These are phyloP conservation scores for Biancaea sappan DNA, from an alignment of 306 rosid species.

Conservation along the genomic window DNA sequence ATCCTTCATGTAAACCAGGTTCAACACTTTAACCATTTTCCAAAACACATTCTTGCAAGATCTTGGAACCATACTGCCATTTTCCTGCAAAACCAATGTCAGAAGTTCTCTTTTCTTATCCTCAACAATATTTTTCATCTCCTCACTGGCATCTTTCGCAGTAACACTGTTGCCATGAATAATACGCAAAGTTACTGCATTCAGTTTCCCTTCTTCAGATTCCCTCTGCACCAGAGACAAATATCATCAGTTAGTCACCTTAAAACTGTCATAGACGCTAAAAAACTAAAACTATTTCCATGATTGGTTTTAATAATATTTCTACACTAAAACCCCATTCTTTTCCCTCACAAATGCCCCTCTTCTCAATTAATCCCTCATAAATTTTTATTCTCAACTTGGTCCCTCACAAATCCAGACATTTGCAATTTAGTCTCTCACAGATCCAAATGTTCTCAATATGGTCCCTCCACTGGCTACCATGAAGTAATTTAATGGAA, in stretches of 20 bases:
- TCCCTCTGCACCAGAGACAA: slow-evolving; percentile 63
- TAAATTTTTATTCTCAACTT: no score
- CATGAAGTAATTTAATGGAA: no score
- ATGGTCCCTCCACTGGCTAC: no score
- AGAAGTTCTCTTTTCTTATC: slow-evolving; percentile 63
- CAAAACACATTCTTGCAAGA: slow-evolving; percentile 86
- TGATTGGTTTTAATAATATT: no score
- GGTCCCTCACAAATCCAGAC: no score
- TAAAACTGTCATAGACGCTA: neutral
- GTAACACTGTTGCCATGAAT: slow-evolving; percentile 40
- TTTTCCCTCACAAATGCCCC: no score
- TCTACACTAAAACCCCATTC: no score
- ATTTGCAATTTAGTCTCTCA: no score
- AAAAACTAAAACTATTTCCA: no score
- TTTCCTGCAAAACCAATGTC: slow-evolving; percentile 62
- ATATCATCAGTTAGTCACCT: slow-evolving; percentile 12
- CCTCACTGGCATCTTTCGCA: slow-evolving; percentile 49
- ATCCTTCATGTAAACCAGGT: slow-evolving; percentile 68
- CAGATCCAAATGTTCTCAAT: no score
- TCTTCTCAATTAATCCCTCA: no score
- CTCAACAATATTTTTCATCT: slow-evolving; percentile 41
- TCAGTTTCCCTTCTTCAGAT: slow-evolving; percentile 76
- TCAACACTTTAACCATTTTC: slow-evolving; percentile 66
- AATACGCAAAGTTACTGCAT: slow-evolving; percentile 50
- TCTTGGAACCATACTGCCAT: slow-evolving; percentile 67